phyloP scores from a whole-genome alignment of 2,329 filamentous ascomycete species.

The Penicillium sp. region DNA sequence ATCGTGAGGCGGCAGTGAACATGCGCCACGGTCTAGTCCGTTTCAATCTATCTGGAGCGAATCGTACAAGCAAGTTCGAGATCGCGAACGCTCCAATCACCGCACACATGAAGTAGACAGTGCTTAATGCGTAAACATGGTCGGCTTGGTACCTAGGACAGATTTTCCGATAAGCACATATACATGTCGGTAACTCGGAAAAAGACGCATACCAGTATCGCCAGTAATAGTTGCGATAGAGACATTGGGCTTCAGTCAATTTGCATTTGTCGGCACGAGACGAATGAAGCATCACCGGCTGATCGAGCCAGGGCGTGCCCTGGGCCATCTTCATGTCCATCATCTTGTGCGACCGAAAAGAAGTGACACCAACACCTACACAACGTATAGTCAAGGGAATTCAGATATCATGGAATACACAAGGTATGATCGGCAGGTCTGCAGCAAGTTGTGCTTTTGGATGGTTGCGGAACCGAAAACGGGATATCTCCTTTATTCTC shows the following conservation, averaged over 20 bases:
- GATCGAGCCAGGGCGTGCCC: slow-evolving; percentile 28
- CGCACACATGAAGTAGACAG: slow-evolving; percentile 52
- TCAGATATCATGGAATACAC: background rate
- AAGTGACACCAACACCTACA: background rate
- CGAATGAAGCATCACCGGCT: slow-evolving; percentile 33
- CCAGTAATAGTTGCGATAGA: slow-evolving; percentile 26
- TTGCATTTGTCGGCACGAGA: slow-evolving; percentile 27
- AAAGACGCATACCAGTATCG: slow-evolving; percentile 28
- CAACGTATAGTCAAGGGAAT: background rate
- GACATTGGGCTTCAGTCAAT: slow-evolving; percentile 29
- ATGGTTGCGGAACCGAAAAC: slow-evolving; percentile 13
- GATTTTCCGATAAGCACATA: background rate
- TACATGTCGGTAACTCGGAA: background rate
- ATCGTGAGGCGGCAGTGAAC: slow-evolving; percentile 37
- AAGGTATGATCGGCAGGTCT: background rate
- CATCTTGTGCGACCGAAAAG: slow-evolving; percentile 6
- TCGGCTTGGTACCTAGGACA: slow-evolving; percentile 52
- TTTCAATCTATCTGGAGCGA: slow-evolving; percentile 29
- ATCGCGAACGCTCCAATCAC: slow-evolving; percentile 50
- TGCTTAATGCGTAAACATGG: slow-evolving; percentile 51
- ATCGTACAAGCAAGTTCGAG: slow-evolving; percentile 30
- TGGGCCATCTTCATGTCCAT: slow-evolving; percentile 17
- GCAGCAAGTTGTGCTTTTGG: background rate
- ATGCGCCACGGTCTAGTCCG: slow-evolving; percentile 30
- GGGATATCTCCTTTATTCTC: background rate